Conservation (phyloP, 352 stramenopile species). For the Pythium inflatum region DNA sequence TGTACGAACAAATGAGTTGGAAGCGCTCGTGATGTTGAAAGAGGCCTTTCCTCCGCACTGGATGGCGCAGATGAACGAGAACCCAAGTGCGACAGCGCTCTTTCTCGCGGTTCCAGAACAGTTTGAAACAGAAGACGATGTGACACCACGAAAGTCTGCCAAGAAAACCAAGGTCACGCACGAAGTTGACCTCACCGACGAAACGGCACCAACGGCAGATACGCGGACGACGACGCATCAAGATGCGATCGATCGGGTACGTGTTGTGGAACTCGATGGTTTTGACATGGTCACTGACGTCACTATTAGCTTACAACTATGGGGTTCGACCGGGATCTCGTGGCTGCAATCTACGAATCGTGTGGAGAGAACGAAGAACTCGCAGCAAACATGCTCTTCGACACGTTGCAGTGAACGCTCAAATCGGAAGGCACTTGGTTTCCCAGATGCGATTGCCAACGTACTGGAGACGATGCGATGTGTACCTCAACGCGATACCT, state of each 20-base stretch:
- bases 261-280: too few species aligned
- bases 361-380: conserved; percentile 60
- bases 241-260: conserved; percentile 43
- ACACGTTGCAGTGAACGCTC: conserved; percentile 41
- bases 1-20: conserved; percentile 43
- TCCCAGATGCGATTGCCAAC: conserved; percentile 87
- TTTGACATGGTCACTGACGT: too few species aligned
- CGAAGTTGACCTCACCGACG: conserved; percentile 24
- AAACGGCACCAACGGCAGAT: not conserved
- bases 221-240: conserved; percentile 2
- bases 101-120: conserved; percentile 25
- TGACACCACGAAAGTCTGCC: too few species aligned
- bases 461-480: conserved; percentile 76
- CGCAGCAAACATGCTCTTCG: conserved; percentile 56
- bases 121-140: too few species aligned
- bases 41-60: conserved; percentile 43
- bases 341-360: conserved; percentile 60
- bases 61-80: conserved; percentile 51
- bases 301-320: conserved; percentile 69
- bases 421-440: conserved; percentile 82
- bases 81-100: conserved; percentile 44
- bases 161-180: not conserved
- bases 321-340: conserved; percentile 61
- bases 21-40: conserved; percentile 56
- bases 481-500: conserved; percentile 73